These are phyloP conservation scores for Xylaria palmicola DNA, from an alignment of 495 filamentous ascomycete species.

Conservation along the genomic window DNA sequence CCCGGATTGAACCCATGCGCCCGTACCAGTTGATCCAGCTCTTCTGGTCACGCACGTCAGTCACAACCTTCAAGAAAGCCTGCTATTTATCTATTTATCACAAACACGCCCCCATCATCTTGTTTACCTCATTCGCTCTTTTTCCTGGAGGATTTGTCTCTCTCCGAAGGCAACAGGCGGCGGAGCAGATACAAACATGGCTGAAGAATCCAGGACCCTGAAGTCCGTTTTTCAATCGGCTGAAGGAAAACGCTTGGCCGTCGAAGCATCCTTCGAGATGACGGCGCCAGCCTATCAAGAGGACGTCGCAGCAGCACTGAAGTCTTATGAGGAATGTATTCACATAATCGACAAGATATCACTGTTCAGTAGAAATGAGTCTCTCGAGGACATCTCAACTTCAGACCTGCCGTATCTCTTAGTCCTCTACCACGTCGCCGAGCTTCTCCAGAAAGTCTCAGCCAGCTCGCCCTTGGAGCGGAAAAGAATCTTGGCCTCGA, in stretches of 20 bases:
- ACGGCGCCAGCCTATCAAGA: conserved; percentile 63
- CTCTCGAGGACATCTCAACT: conserved; percentile 82
- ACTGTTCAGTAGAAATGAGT: conserved; percentile 88
- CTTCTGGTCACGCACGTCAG: not conserved
- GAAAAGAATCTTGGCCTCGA: conserved; percentile 57
- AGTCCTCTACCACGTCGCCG: conserved; percentile 33
- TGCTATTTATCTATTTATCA: too few relatives aligned
- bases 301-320: conserved; percentile 63
- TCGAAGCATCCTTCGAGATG: conserved; percentile 40
- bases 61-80: not conserved
- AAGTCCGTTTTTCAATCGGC: conserved; percentile 54
- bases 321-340: conserved; percentile 70
- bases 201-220: conserved; percentile 40
- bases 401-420: conserved; percentile 71
- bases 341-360: conserved; percentile 66
- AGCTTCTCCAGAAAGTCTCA: conserved; percentile 42
- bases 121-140: too few relatives aligned
- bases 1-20: not conserved
- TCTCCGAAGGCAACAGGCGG: too few relatives aligned
- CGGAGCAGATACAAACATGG: not conserved
- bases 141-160: too few relatives aligned
- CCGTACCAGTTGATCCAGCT: not conserved
- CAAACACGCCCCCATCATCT: too few relatives aligned
- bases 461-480: conserved; percentile 59
- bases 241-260: conserved; percentile 42